Conservation (phyloP, 1,284 basidiomycete genomes). For the Apiotrichum laibachii region DNA sequence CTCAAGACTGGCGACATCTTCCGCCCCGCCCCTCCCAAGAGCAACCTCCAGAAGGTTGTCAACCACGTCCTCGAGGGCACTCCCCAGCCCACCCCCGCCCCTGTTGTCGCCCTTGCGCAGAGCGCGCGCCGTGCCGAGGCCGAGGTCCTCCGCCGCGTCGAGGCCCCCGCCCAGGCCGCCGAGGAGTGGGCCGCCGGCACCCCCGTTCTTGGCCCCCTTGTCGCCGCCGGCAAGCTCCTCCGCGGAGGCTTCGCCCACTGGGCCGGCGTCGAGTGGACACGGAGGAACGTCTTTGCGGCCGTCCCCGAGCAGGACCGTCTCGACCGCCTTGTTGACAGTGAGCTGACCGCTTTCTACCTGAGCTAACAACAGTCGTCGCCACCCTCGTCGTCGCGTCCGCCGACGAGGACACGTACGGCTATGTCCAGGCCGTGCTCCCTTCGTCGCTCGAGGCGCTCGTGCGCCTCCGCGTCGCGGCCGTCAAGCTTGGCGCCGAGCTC, state of each 20-base stretch:
- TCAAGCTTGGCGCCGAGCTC: slow-evolving; percentile 28
- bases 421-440: slow-evolving; percentile 43
- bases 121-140: slow-evolving; percentile 16
- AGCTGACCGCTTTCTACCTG: slow-evolving; percentile 12
- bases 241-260: slow-evolving; percentile 20
- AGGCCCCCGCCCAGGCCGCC: slow-evolving; percentile 11
- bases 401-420: slow-evolving; percentile 45
- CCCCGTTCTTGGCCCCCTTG: slow-evolving; percentile 15
- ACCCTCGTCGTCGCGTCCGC: slow-evolving; percentile 36
- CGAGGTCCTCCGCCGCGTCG: slow-evolving; percentile 11
- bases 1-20: slow-evolving; percentile 43
- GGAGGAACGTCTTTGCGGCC: slow-evolving; percentile 21
- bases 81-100: slow-evolving; percentile 23
- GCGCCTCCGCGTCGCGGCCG: slow-evolving; percentile 29
- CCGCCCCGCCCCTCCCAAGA: slow-evolving; percentile 30
- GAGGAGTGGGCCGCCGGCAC: slow-evolving; percentile 15
- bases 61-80: slow-evolving; percentile 37
- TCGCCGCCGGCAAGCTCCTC: slow-evolving; percentile 6
- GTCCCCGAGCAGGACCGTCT: slow-evolving; percentile 32
- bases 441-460: slow-evolving; percentile 44
- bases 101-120: slow-evolving; percentile 14
- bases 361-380: slow-evolving; percentile 30
- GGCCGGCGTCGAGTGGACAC: slow-evolving; percentile 38
- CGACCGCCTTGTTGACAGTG: slow-evolving; percentile 39
- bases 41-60: slow-evolving; percentile 22